Evolutionary conservation across 495 filamentous ascomycete genomes (phyloP).

Genomic region (Neurospora sp.): DNA sequence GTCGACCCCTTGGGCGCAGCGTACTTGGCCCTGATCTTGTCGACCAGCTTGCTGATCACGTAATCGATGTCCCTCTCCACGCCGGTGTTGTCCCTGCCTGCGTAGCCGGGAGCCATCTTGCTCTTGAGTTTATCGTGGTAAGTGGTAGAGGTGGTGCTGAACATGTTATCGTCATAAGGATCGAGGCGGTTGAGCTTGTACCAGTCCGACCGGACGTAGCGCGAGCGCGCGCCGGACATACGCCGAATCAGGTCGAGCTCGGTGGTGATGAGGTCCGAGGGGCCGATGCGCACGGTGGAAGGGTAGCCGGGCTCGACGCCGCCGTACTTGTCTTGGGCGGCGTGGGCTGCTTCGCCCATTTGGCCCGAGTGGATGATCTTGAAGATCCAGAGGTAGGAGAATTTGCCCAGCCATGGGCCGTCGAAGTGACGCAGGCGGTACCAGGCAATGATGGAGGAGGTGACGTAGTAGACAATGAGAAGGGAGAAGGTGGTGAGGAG

Average conservation of each 20-base stretch:
- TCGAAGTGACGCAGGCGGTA: conserved; percentile 14
- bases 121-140: conserved; percentile 32
- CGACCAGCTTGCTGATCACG: conserved; percentile 27
- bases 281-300: conserved; percentile 39
- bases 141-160: conserved; percentile 27
- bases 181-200: conserved; percentile 21
- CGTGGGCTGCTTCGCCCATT: conserved; percentile 2
- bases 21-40: conserved; percentile 28
- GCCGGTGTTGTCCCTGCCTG: conserved; percentile 38
- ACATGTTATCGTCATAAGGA: conserved; percentile 30
- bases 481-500: neutral
- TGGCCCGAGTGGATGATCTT: conserved; percentile 5
- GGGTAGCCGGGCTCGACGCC: conserved; percentile 24
- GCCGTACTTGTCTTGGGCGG: conserved; percentile 19
- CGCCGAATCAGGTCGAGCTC: conserved; percentile 28
- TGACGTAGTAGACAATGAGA: conserved; percentile 4
- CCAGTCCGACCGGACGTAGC: conserved; percentile 26
- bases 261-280: conserved; percentile 36
- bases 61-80: conserved; percentile 38
- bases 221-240: conserved; percentile 22
- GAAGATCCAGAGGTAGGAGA: conserved; percentile 16
- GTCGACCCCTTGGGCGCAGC: conserved; percentile 15
- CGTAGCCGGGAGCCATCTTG: conserved; percentile 33
- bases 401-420: conserved; percentile 12
- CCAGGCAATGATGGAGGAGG: conserved; percentile 6